Evolutionary conservation across 768 basidiomycete genomes (phyloP), one percentile per base, ranked within the genome.

Genomic region (Naganishia kalamii): DNA sequence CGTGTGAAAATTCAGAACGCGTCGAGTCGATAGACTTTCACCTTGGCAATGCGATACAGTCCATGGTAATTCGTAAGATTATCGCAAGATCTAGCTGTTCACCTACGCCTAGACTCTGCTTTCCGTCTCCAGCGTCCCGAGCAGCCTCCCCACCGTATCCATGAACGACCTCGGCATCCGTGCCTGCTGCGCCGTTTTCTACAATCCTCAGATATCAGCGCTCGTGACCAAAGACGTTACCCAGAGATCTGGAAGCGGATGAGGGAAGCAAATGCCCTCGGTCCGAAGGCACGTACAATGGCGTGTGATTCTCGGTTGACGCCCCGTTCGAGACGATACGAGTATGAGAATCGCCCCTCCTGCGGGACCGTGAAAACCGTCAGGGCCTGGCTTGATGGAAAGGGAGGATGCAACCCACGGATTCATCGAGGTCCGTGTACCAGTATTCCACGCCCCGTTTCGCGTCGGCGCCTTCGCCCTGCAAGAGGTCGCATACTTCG

Each of bases 231-330:
- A n/a, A n/a, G n/a, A n/a, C n/a, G n/a, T 7, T 23, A 25, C 10
- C 40, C 19, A 10, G 40, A 19, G 40, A 19, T 19, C 40, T 48
- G 21, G 47, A 40, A 27, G 10, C 11, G 10, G 32, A 33, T 15
- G 41, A 7, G 41, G 54, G 47, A 27, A 25, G 25, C 13, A 0
- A 27, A 47, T 30, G 32, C 29, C 25, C 15, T 15, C 4, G 40
- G 50, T 17, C 15, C 41, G 33, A 17, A 21, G 19, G 2, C 12
- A 73, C 75, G 68, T 41, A 77, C 76, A 17, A 78, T 78, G 8
- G 77, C 93, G 73, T 96, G 93, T 59, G 92, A 93, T 69, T 93
- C 85, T 62, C 86, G 83, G 76, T 93, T 97, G 60, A 97, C 85
- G 0, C 93, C 93, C 4, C 88, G 87, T 49, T 81, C 80, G 43